Evolutionary conservation across 306 rosid genomes (phyloP).

Genomic region (Oxytropis ochrocephala): DNA sequence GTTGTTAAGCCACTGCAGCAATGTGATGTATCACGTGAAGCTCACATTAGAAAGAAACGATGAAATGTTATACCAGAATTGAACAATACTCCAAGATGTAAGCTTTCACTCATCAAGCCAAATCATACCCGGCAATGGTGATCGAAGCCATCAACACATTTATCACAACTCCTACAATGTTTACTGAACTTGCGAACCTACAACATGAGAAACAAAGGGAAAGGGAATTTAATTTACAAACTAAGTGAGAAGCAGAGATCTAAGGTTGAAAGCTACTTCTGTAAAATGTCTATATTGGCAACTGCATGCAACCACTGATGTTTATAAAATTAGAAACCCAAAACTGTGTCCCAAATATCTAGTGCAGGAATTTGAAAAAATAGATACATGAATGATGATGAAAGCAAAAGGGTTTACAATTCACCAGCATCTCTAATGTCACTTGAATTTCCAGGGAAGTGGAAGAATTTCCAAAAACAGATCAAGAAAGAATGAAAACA

Average conservation of each 20-base stretch:
- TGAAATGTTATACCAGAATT: conserved; percentile 3
- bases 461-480: neutral
- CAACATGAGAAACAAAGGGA: conserved; percentile 22
- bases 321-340: neutral
- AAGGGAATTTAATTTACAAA: neutral
- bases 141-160: conserved; percentile 95
- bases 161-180: conserved; percentile 98
- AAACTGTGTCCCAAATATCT: neutral
- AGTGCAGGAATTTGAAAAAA: neutral
- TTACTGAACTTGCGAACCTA: conserved; percentile 98
- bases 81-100: conserved; percentile 14
- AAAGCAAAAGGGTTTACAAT: neutral
- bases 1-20: conserved; percentile 97
- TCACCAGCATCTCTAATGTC: neutral
- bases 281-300: conserved; percentile 1
- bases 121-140: conserved; percentile 92
- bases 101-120: conserved; percentile 13
- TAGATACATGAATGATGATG: conserved; percentile 6
- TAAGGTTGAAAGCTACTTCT: conserved; percentile 1
- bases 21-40: conserved; percentile 27
- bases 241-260: neutral
- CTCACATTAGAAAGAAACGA: conserved; percentile 6
- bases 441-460: neutral
- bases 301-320: neutral
- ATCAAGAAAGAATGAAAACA: neutral